Conservation (phyloP, 1,284 basidiomycete species). For the Trametes pubescens region DNA sequence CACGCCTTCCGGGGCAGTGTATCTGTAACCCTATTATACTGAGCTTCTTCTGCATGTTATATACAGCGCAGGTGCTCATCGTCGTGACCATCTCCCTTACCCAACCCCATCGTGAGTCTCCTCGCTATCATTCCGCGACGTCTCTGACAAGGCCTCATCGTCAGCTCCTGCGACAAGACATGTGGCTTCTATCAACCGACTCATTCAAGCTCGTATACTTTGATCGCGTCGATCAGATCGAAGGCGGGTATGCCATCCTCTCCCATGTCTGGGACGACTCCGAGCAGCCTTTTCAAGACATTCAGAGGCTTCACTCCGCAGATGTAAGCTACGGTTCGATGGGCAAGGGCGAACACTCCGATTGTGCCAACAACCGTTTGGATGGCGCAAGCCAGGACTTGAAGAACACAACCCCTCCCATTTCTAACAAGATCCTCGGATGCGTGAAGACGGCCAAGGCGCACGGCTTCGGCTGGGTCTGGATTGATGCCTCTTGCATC, state of each 20-base stretch:
- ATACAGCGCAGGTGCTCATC: too few relatives aligned
- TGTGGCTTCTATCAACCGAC: constrained; percentile 5
- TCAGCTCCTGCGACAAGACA: background rate
- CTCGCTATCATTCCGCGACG: too few relatives aligned
- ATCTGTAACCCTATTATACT: too few relatives aligned
- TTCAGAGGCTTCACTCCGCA: background rate
- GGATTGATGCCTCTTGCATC: constrained; percentile 16
- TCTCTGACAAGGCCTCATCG: background rate
- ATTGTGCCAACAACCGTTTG: too few relatives aligned
- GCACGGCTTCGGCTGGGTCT: constrained; percentile 17
- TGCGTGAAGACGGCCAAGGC: constrained; percentile 5
- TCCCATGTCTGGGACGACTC: constrained; percentile 3
- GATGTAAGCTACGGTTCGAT: background rate
- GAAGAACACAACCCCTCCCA: too few relatives aligned
- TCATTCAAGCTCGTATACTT: background rate
- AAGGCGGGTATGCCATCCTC: constrained; percentile 7
- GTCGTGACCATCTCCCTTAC: too few relatives aligned
- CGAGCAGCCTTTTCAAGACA: constrained; percentile 4
- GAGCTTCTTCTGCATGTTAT: too few relatives aligned
- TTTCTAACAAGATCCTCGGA: constrained; percentile 6
- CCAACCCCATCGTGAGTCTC: too few relatives aligned
- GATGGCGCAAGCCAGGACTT: too few relatives aligned
- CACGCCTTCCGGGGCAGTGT: too few relatives aligned
- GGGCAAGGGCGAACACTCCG: background rate
- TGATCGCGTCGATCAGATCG: background rate